Evolutionary conservation across 2,329 filamentous ascomycete species (phyloP), one percentile per base, ranked within the genome.

Genomic region (Fusarium scirpi): DNA sequence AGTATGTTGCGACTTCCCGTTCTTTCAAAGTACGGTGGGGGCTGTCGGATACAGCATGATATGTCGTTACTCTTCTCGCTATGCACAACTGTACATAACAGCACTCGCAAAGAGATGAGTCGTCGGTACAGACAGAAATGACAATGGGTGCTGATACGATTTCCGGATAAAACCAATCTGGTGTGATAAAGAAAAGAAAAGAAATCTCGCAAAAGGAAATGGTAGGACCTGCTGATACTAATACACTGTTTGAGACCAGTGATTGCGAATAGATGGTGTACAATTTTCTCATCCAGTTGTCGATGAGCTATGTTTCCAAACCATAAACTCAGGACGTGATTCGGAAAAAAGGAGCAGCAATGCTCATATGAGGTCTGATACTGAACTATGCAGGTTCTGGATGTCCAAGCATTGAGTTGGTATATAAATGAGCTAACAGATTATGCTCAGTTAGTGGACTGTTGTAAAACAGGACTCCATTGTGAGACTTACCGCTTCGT

Each of bases 271-370:
- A 54, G 46, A 40, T 20, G 38, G 10, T 57, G 52, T 57, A 59
- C 43, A 60, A 27, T 59, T 15, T 65, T 61, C 62, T 68, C 67
- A 49, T 55, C 58, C 67, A 58, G 56, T 34, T 34, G 32, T 48
- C 22, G 62, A 47, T 11, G 43, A 47, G n/a, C 18, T 41, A 20
- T 44, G 48, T 69, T 68, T 70, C 55, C 67, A 70, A 70, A 71
- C 45, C 34, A 38, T 55, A 27, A 22, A 57, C 55, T 70, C 47
- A 45, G 24, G 30, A 46, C 30, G 53, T 30, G 30, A n/a, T 69
- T 40, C 47, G 44, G 45, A 48, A 45, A 62, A 62, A 55, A 55
- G 29, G 44, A 44, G 29, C 41, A 38, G 53, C 44, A 47, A 59
- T 38, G 53, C 46, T 51, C 53, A 45, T 59, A n/a, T 52, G 32